Evolutionary conservation across 371 early-diverging fungal species (phyloP), one percentile per base, ranked within the genome.

Genomic region (Mucor circinelloides): DNA sequence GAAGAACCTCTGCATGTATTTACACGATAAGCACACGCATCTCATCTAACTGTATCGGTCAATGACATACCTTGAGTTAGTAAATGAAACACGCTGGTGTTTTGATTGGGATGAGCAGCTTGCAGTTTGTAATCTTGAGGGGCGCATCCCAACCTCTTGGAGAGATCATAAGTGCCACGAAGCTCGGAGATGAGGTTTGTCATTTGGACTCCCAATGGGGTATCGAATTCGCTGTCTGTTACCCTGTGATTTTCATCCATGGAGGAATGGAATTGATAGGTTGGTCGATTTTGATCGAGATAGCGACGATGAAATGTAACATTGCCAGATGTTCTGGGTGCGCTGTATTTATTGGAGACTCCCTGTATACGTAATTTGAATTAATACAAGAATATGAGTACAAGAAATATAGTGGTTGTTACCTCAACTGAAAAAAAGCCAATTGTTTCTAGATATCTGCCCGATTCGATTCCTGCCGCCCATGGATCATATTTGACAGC

Each of bases 401-500:
- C 52, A 46, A 52, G 25, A 27, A 40, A 30, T 4, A 36, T 17
- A 15, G 40, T 17, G 17, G 40, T 21, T 34, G 69, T 71, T 72
- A 73, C 80, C 44, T 78, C 69, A 13, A 82, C 68, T 19, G 89
- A 89, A 70, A 86, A 73, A 71, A 82, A 87, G 2, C 86, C 89
- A 57, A 89, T 48, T 17, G 89, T 85, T 48, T 89, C 87, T 71
- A 89, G 67, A 76, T 83, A 87, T 10, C 85, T 79, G 42, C 89
- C 89, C 30, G 83, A 77, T 44, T 84, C 78, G 34, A 89, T 72
- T 38, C 84, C 89, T 64, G 76, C 85, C 12, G 84, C 85, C 69
- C 84, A 81, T 9, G 59, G 60, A 70, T 86, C 89, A 50, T 80
- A 86, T 48, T 68, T 58, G 27, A 63, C 74, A 70, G 83, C 85